phyloP scores from a whole-genome alignment of 257 asterid genomes.

The Datura wrightii region DNA sequence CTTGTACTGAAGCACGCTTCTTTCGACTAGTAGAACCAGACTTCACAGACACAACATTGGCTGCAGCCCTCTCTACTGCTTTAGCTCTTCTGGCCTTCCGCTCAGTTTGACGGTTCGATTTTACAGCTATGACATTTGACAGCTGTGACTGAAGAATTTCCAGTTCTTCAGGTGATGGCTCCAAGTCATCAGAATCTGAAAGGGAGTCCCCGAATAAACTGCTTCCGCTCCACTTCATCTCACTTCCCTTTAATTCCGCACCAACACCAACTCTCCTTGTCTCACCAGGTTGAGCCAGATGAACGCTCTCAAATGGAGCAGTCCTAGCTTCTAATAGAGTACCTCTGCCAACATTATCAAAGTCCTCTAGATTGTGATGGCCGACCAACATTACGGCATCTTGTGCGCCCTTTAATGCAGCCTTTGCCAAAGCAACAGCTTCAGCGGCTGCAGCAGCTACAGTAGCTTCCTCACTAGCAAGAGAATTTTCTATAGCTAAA shows the following conservation, averaged over 20 bases:
- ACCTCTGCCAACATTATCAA: constrained; percentile 36
- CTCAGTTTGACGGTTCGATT: constrained; percentile 83
- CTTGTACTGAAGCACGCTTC: constrained; percentile 70
- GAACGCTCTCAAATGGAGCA: constrained; percentile 41
- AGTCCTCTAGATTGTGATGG: constrained; percentile 42
- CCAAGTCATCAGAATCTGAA: constrained; percentile 57
- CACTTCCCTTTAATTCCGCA: constrained; percentile 51
- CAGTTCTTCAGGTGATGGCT: constrained; percentile 74
- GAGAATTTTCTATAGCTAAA: constrained; percentile 55
- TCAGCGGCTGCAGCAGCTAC: constrained; percentile 92
- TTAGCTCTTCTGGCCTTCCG: constrained; percentile 71
- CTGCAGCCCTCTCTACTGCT: constrained; percentile 81
- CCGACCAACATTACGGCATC: constrained; percentile 72
- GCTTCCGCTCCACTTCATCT: constrained; percentile 41
- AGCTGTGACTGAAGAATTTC: constrained; percentile 64
- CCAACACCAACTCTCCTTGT: constrained; percentile 32
- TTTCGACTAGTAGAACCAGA: constrained; percentile 73
- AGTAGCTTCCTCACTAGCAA: constrained; percentile 75
- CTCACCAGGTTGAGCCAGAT: constrained; percentile 47
- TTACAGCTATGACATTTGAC: constrained; percentile 62
- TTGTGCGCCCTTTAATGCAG: constrained; percentile 84
- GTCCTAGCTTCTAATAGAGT: constrained; percentile 29
- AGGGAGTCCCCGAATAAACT: constrained; percentile 40
- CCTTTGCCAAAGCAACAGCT: constrained; percentile 89
- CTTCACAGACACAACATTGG: constrained; percentile 66